Percentiles rank a stretch among this genome's conserved stretches.
phyloP scores from a whole-genome alignment of 1,284 basidiomycete genomes.

The Filobasidium uniguttulatum region DNA sequence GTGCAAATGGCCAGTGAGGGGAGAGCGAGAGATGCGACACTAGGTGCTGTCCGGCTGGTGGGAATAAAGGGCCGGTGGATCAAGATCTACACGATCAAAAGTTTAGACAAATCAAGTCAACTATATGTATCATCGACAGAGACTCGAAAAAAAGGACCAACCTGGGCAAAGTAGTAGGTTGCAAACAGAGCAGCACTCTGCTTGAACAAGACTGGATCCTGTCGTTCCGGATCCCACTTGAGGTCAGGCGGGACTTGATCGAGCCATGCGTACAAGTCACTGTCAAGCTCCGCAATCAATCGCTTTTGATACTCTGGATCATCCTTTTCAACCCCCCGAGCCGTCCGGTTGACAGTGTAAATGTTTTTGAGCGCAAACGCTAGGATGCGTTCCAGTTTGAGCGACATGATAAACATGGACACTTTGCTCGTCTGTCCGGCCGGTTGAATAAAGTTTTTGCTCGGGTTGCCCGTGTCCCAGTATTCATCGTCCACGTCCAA shows the following conservation, averaged over 20 bases:
- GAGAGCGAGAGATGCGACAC: constrained; percentile 25
- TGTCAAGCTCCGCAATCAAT: constrained; percentile 56
- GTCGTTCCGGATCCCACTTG: constrained; percentile 60
- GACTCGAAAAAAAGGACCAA: constrained; percentile 1
- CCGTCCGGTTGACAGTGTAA: constrained; percentile 55
- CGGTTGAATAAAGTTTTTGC: constrained; percentile 48
- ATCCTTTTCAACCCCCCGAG: constrained; percentile 41
- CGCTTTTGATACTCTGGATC: constrained; percentile 53
- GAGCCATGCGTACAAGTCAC: constrained; percentile 58
- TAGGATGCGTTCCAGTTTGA: constrained; percentile 57
- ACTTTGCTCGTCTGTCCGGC: constrained; percentile 47
- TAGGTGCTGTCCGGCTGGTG: constrained; percentile 34
- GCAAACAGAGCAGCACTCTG: constrained; percentile 56
- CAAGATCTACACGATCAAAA: constrained; percentile 40
- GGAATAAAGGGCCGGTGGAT: constrained; percentile 69
- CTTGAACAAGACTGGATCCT: constrained; percentile 49
- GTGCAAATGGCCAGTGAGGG: constrained; percentile 71
- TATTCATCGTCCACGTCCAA: constrained; percentile 75
- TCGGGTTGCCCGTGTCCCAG: constrained; percentile 46
- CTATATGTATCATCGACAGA: background rate
- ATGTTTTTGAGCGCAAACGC: constrained; percentile 57
- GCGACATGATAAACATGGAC: constrained; percentile 50
- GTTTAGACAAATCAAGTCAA: background rate
- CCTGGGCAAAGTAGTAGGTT: constrained; percentile 48
- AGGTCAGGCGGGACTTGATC: constrained; percentile 54